phyloP scores from a whole-genome alignment of 306 rosid genomes.

The Cucurbita moschata region DNA sequence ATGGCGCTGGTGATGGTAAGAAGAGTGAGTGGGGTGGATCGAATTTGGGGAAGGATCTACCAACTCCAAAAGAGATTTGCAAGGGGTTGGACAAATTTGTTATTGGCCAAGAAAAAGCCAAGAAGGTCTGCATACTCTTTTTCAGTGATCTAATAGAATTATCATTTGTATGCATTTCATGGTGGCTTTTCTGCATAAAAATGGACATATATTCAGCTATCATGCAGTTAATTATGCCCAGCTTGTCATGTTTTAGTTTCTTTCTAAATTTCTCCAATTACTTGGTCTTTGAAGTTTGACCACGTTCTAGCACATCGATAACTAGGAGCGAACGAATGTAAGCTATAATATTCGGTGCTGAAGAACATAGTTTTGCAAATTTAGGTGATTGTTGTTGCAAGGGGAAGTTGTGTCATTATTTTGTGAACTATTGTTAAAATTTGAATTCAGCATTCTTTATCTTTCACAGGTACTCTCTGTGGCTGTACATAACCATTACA shows the following conservation, averaged over 20 bases:
- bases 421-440: neutral
- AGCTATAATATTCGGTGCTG: neutral
- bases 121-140: slow-evolving; percentile 35
- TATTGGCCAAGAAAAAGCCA: slow-evolving; percentile 82
- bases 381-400: neutral
- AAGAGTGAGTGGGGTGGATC: slow-evolving; percentile 81
- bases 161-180: neutral
- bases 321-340: neutral
- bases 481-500: slow-evolving; percentile 94
- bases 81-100: slow-evolving; percentile 89
- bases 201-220: neutral
- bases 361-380: neutral
- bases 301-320: neutral
- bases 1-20: slow-evolving; percentile 30
- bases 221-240: neutral
- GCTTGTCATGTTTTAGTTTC: neutral
- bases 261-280: neutral
- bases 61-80: slow-evolving; percentile 88
- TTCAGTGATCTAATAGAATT: neutral
- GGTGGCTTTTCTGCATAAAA: neutral
- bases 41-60: slow-evolving; percentile 75
- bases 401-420: neutral
- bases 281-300: neutral
- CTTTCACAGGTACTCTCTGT: slow-evolving; percentile 80
- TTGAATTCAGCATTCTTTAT: slow-evolving; percentile 20